Base-by-base conservation (phyloP, 176 grass and related monocot genomes). In the Leersia perrieri region DNA sequence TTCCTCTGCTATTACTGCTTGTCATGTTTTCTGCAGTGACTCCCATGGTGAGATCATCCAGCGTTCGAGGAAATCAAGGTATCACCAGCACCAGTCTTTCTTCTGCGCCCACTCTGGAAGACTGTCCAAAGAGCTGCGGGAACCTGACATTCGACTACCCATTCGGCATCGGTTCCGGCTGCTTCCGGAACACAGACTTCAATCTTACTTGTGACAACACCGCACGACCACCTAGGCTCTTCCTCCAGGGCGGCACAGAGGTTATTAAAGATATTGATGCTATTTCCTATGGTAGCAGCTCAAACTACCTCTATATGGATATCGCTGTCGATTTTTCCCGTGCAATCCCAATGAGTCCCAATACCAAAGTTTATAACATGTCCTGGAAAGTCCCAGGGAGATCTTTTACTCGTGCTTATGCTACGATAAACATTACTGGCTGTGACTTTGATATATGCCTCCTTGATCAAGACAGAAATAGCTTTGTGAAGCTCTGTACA, bases 171-270 rank as follows among this genome's bases (percentile, higher is more conserved):
- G 79, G 62, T 47, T 3, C 65, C 2, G 55, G 45, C 63, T 91
- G 89, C 61, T 87, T 42, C 68, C 35, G 76, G 1, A 10, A 41
- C 10, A 26, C 73, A 0, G 78, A 72, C 9, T 88, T 92, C 74
- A 38, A 70, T 5, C 73, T 92, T 11, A 89, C 41, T 38, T 92
- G 90, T 68, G 7, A 70, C 73, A 11, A 53, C 23, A 45, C 57
- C 11, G 27, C 11, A 8, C 4, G 27, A 5, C 36, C 33, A 10
- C 13, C 49, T 0, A 86, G 16, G 29, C 78, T 92, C 47, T 83
- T 71, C 73, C 63, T 89, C 4, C 2, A 0, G 3, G 77, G 79
- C 5, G 73, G 36, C 12, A 82, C 72, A 2, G 81, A 91, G 60
- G 58, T 88, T 1, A 0, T 38, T 7, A 7, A 29, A 0, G 1